Evolutionary conservation across 805 yeast species (phyloP).

Genomic region (Yarrowia yakushimensis): DNA sequence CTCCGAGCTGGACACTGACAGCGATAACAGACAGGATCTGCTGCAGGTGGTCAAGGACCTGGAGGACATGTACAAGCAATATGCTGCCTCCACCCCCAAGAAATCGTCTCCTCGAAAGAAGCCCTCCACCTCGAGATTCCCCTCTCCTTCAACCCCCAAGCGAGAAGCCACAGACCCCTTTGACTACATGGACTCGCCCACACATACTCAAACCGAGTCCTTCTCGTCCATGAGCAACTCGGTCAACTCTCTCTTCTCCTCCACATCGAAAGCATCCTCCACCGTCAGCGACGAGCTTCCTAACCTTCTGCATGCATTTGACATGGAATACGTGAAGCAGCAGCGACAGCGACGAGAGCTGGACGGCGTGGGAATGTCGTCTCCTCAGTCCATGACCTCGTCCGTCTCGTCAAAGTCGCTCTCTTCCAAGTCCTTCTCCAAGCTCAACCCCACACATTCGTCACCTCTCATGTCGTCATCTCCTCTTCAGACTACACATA

Average conservation of each 20-base stretch:
- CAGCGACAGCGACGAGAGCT: conserved; percentile 12
- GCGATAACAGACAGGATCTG: conserved; percentile 28
- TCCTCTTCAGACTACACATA: conserved; percentile 2
- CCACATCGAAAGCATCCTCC: conserved; percentile 26
- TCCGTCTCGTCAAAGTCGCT: conserved; percentile 7
- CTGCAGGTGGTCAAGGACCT: conserved; percentile 31
- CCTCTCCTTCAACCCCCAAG: conserved; percentile 7
- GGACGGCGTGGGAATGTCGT: background rate
- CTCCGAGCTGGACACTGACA: conserved; percentile 29
- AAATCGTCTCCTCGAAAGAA: conserved; percentile 5
- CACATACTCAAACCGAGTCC: conserved; percentile 24
- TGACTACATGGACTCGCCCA: conserved; percentile 1
- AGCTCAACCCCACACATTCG: conserved; percentile 10
- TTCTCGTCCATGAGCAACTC: conserved; percentile 24
- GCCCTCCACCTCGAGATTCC: background rate
- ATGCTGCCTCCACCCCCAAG: conserved; percentile 5
- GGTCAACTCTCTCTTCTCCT: conserved; percentile 22
- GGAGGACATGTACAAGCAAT: conserved; percentile 29
- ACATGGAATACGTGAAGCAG: conserved; percentile 28
- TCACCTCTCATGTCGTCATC: conserved; percentile 5
- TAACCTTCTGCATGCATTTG: conserved; percentile 32
- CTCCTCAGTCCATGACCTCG: conserved; percentile 4
- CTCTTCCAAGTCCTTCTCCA: conserved; percentile 9
- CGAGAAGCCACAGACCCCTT: conserved; percentile 16
- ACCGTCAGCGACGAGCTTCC: conserved; percentile 33